phyloP scores from a whole-genome alignment of 352 stramenopile species.

The Aphanomyces stellatus region DNA sequence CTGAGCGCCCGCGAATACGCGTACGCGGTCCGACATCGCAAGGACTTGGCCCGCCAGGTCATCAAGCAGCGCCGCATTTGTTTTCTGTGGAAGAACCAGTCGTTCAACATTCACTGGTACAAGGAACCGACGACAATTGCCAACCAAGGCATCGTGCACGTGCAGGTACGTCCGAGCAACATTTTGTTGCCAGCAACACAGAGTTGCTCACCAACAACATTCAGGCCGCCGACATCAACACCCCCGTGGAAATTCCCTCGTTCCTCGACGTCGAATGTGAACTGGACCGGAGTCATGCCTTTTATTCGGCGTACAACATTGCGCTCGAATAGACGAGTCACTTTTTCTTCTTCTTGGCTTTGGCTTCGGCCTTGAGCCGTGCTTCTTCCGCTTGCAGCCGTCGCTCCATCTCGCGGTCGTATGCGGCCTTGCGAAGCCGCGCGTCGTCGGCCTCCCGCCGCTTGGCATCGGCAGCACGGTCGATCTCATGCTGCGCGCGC shows the following conservation, averaged over 20 bases:
- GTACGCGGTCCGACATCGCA: slow-evolving; percentile 72
- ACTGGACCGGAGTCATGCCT: slow-evolving; percentile 41
- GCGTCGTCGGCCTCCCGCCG: slow-evolving; percentile 30
- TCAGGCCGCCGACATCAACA: slow-evolving; percentile 24
- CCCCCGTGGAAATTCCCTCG: slow-evolving; percentile 49
- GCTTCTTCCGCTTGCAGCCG: slow-evolving; percentile 19
- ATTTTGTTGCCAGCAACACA: background rate
- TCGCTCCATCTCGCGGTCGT: slow-evolving; percentile 44
- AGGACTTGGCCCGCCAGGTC: slow-evolving; percentile 51
- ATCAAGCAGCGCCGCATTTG: slow-evolving; percentile 86
- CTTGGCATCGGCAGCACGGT: slow-evolving; percentile 26
- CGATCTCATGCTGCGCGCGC: slow-evolving; percentile 30
- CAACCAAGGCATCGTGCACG: slow-evolving; percentile 56
- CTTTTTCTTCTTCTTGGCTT: slow-evolving; percentile 43
- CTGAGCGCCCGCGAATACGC: slow-evolving; percentile 74
- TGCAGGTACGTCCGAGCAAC: slow-evolving; percentile 34
- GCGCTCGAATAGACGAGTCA: slow-evolving; percentile 31
- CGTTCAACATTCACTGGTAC: slow-evolving; percentile 82
- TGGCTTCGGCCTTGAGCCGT: slow-evolving; percentile 31
- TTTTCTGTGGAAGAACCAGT: slow-evolving; percentile 81
- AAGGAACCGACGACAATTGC: slow-evolving; percentile 61
- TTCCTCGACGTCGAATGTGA: slow-evolving; percentile 71
- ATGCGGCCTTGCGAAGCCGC: slow-evolving; percentile 29
- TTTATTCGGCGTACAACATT: slow-evolving; percentile 75
- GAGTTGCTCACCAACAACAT: background rate